Conservation (phyloP, 2,329 filamentous ascomycete species). For the Verruconis gallopava region DNA sequence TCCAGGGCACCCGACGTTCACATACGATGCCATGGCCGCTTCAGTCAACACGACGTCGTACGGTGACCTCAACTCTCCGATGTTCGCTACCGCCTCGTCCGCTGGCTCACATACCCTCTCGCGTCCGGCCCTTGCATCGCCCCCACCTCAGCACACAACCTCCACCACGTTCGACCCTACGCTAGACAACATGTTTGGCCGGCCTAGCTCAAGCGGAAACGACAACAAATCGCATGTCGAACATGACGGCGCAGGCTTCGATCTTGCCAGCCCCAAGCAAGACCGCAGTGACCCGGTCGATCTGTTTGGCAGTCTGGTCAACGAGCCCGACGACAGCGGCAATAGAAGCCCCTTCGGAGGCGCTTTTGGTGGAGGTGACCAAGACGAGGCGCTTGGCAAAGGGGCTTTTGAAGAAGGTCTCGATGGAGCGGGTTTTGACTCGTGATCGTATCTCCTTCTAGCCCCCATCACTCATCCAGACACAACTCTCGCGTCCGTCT, state of each 20-base stretch:
- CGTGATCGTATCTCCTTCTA: no score
- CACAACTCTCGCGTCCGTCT: no score
- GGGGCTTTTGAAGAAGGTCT: background rate
- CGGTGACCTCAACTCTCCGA: background rate
- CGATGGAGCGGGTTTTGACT: no score
- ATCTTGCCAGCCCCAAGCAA: background rate
- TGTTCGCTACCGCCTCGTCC: constrained; percentile 2
- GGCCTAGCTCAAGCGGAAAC: constrained; percentile 4
- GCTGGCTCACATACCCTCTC: background rate
- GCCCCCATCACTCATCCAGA: no score
- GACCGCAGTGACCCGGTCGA: background rate
- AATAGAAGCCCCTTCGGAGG: background rate
- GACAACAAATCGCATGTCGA: background rate
- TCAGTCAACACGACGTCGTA: background rate
- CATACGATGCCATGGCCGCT: constrained; percentile 8
- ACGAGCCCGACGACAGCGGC: background rate
- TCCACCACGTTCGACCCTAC: background rate
- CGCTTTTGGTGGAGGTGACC: background rate
- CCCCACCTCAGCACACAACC: background rate
- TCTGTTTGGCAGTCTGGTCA: background rate
- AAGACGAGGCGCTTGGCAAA: background rate
- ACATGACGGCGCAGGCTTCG: background rate
- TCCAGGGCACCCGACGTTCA: constrained; percentile 4
- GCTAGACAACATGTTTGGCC: constrained; percentile 6
- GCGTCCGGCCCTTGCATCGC: background rate